phyloP scores from a whole-genome alignment of 106 monocot genomes.

The Allium sativum region DNA sequence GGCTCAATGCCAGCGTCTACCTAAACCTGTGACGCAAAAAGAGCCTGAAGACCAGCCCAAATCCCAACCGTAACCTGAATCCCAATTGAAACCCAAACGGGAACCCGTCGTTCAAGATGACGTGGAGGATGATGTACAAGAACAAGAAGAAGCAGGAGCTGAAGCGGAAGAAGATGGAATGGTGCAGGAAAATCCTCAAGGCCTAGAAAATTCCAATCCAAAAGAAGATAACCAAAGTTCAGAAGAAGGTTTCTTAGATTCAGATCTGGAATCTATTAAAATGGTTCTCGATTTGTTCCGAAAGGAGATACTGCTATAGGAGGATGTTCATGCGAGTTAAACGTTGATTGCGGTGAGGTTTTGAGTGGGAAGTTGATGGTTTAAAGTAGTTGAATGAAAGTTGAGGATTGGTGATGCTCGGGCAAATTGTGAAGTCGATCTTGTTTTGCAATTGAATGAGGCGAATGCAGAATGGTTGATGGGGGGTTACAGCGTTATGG shows the following conservation, averaged over 20 bases:
- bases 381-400: too few species aligned
- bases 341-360: too few species aligned
- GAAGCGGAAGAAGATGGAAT: slow-evolving; percentile 7
- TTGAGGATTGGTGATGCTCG: too few species aligned
- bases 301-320: too few species aligned
- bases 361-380: too few species aligned
- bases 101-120: slow-evolving; percentile 10
- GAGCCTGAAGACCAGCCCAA: neutral
- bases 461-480: too few species aligned
- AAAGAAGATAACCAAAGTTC: slow-evolving; percentile 1
- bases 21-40: neutral
- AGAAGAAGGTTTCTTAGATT: slow-evolving; percentile 8
- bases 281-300: slow-evolving; percentile 51
- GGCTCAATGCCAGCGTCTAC: neutral
- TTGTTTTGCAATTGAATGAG: too few species aligned
- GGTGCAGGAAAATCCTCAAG: neutral
- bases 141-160: neutral
- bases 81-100: neutral
- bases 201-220: neutral
- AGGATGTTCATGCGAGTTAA: too few species aligned
- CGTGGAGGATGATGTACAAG: neutral
- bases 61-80: neutral
- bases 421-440: too few species aligned
- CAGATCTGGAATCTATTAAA: slow-evolving; percentile 32
- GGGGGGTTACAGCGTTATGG: too few species aligned